Evolutionary conservation across 2,329 filamentous ascomycete species (phyloP), one percentile per base, ranked within the genome.

Genomic region (Tolypocladium tundrense): DNA sequence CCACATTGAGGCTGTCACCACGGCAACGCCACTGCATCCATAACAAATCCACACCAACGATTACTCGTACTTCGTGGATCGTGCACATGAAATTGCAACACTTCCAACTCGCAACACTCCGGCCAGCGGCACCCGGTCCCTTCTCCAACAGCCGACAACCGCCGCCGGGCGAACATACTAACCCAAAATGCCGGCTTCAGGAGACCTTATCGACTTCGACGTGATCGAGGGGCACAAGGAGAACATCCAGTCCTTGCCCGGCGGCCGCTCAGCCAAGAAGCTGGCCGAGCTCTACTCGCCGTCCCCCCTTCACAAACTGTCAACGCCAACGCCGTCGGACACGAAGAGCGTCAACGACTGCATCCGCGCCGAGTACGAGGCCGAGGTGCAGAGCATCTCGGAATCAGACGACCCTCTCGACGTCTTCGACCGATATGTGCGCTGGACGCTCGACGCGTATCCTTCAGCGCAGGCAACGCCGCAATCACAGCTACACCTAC

Each of bases 161-260:
- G 52, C 53, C 60, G n/a, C 52, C 57, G 50, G 55, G 60, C 62
- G 60, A 60, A 57, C 52, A 61, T 56, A 66, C 60, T 63, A 63
- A 69, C 59, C 57, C 62, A 73, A 67, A 66, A 84, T 85, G 76
- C 75, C 77, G 62, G 64, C 66, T 42, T 72, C 75, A 60, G 73
- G 75, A 60, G 82, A 87, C 64, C 72, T 84, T 43, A 84, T 87
- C 69, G 77, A 85, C 75, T 97, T 99, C 76, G 89, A 96, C 67
- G 83, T 97, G 62, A 97, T 99, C 74, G 94, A 99, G 76, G 85
- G 84, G 53, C 92, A 97, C 67, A 99, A 99, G 75, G 94, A 99
- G 76, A 99, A 99, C 74, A 97, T 99, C 58, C 92, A 97, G 73
- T 87, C 91, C 27, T 81, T 99, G 14, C 92, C 93, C 19, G 88